Base-by-base conservation (phyloP, 768 basidiomycete genomes). In the Gelatoporia subvermispora region DNA sequence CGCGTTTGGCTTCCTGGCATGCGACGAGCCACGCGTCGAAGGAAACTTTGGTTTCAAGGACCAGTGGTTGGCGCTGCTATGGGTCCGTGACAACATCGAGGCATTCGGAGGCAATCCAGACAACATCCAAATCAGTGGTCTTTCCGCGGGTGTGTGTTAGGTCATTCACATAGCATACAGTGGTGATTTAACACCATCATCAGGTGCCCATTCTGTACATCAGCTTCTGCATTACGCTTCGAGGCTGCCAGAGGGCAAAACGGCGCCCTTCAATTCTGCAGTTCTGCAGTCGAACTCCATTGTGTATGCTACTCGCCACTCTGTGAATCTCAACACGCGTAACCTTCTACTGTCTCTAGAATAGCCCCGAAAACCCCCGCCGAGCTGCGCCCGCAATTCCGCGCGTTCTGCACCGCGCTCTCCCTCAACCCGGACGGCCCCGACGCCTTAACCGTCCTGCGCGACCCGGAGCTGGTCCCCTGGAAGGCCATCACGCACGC, bases 11-110 rank as follows among this genome's bases (percentile, higher is more conserved):
- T 91, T 88, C 58, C 67, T 91, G 18, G 86, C 85, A 0, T 75
- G 74, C 53, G 81, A 84, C 39, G 63, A 76, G 49, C 85, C 84
- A 11, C 60, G 66, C 36, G 60, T 90, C 40, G 69, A 70, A 15
- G 88, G 88, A 2, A 91, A 90, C 58, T 90, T 83, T 61, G 87
- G 88, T 1, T 90, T 90, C 70, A 89, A 88, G 64, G 88, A 90
- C 58, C 85, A 86, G 57, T 89, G 87, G 87, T 58, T 85, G 17
- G 87, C 81, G 1, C 59, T 89, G n/a, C 68, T 77, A 55, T 89
- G 87, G 86, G 68, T 89, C 21, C 76, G 70, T 40, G 76, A 76
- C 16, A 85, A 89, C 55, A 86, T 90, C 18, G 63, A 63, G 35
- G 66, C 68, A 0, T 90, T 89, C 53, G 88, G 87, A 63, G 88